Evolutionary conservation across 2,329 filamentous ascomycete genomes (phyloP).

Genomic region (Alternaria dauci): DNA sequence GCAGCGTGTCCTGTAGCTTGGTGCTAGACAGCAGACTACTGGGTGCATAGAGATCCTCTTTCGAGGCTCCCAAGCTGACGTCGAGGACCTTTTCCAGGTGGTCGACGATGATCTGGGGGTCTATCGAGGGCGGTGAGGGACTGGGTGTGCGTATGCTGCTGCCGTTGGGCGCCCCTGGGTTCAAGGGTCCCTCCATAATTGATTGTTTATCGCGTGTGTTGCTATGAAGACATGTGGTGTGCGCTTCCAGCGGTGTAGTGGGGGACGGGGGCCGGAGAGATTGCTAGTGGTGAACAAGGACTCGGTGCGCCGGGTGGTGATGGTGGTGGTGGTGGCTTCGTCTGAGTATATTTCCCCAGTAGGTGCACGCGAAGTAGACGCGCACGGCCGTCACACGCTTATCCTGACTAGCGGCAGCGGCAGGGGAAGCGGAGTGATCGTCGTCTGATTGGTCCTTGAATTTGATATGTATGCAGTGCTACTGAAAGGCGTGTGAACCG

Average conservation of each 20-base stretch:
- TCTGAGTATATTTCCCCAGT: slow-evolving; percentile 21
- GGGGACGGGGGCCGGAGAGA: slow-evolving; percentile 11
- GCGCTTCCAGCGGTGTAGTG: slow-evolving; percentile 25
- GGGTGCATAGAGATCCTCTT: slow-evolving; percentile 78
- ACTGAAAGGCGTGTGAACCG: slow-evolving; percentile 6
- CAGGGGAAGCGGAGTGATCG: slow-evolving; percentile 32
- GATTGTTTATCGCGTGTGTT: slow-evolving; percentile 34
- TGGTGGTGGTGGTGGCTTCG: slow-evolving; percentile 38
- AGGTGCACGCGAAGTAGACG: slow-evolving; percentile 29
- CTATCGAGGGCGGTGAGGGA: slow-evolving; percentile 52
- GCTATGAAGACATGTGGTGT: slow-evolving; percentile 45
- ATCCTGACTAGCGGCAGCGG: slow-evolving; percentile 27
- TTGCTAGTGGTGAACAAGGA: slow-evolving; percentile 16
- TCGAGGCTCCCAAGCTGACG: slow-evolving; percentile 61
- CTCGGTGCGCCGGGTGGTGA: slow-evolving; percentile 26
- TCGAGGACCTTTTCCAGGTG: slow-evolving; percentile 59
- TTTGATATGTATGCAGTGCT: slow-evolving; percentile 6
- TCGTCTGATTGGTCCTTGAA: slow-evolving; percentile 29
- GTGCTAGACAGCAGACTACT: slow-evolving; percentile 83
- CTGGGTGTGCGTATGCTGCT: slow-evolving; percentile 47
- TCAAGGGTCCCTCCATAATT: slow-evolving; percentile 54
- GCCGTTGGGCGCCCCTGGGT: slow-evolving; percentile 52
- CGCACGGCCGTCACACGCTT: slow-evolving; percentile 20
- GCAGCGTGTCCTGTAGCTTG: slow-evolving; percentile 79
- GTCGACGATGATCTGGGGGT: slow-evolving; percentile 58